Conservation (phyloP, 2,329 filamentous ascomycete species). For the Pyrenochaeta sp. region DNA sequence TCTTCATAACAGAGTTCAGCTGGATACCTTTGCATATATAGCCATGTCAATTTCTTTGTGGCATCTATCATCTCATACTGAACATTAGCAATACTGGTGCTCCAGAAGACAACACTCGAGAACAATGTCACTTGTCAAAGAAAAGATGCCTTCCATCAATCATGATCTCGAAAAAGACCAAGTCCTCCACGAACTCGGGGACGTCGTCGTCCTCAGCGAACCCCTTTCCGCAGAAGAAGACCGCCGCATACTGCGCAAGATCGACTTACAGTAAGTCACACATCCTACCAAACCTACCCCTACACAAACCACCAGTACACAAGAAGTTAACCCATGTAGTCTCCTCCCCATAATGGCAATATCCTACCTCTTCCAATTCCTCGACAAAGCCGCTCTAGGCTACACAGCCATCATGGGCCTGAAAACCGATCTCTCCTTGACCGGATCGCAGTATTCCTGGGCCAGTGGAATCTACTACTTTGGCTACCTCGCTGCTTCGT, state of each 20-base stretch:
- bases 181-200: slow-evolving; percentile 1
- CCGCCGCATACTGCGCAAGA: slow-evolving; percentile 9
- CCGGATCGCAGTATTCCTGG: slow-evolving; percentile 33
- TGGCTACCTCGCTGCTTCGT: slow-evolving; percentile 45
- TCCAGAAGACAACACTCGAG: no score
- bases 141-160: slow-evolving; percentile 3
- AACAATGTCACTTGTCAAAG: slow-evolving; percentile 2
- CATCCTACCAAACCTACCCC: no score
- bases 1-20: no score
- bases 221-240: slow-evolving; percentile 7
- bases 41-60: no score
- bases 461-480: slow-evolving; percentile 32
- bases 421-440: slow-evolving; percentile 20
- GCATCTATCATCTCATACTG: neutral
- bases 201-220: slow-evolving; percentile 2
- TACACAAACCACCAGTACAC: no score
- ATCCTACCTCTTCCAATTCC: slow-evolving; percentile 26
- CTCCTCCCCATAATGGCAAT: slow-evolving; percentile 22
- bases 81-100: no score
- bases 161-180: slow-evolving; percentile 7
- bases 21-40: no score
- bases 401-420: slow-evolving; percentile 33
- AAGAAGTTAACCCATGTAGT: no score
- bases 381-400: slow-evolving; percentile 24
- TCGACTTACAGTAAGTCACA: slow-evolving; percentile 1